phyloP scores from a whole-genome alignment of 345 rosid species.

The Heritiera fomes region DNA sequence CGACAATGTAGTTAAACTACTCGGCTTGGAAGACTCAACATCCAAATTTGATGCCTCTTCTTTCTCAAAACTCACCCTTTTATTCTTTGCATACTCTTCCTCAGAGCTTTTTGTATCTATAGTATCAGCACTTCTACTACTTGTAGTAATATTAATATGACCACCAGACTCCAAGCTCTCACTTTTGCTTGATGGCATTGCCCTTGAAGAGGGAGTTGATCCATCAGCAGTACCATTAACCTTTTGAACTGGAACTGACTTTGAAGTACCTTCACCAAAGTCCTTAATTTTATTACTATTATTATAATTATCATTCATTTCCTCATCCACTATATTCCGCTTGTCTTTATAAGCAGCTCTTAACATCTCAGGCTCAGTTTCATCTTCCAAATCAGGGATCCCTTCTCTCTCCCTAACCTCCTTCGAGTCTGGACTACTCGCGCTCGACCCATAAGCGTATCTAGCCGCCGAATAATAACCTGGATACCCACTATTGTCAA shows the following conservation, averaged over 20 bases:
- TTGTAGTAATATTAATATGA: constrained; percentile 35
- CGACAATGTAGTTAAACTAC: constrained; percentile 65
- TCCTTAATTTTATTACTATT: constrained; percentile 36
- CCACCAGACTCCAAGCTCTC: constrained; percentile 34
- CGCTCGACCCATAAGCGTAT: constrained; percentile 49
- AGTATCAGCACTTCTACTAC: constrained; percentile 49
- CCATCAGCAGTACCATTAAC: not conserved
- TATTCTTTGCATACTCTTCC: constrained; percentile 51
- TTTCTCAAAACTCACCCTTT: constrained; percentile 77
- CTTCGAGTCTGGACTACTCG: constrained; percentile 83
- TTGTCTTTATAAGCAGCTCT: constrained; percentile 44
- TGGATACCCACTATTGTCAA: constrained; percentile 44
- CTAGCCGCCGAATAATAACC: constrained; percentile 28
- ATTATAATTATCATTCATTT: constrained; percentile 19
- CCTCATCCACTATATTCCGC: constrained; percentile 32
- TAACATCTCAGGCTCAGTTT: constrained; percentile 63
- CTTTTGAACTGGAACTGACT: constrained; percentile 40
- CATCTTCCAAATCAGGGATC: constrained; percentile 96
- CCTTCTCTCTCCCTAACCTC: constrained; percentile 96
- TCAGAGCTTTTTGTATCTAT: constrained; percentile 45
- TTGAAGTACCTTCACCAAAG: constrained; percentile 72
- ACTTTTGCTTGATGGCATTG: constrained; percentile 19
- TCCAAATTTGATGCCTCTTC: constrained; percentile 53
- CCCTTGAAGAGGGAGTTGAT: constrained; percentile 12
- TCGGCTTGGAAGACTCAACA: constrained; percentile 57